phyloP scores from a whole-genome alignment of 2,329 filamentous ascomycete species.

The Aphanocladium album region DNA sequence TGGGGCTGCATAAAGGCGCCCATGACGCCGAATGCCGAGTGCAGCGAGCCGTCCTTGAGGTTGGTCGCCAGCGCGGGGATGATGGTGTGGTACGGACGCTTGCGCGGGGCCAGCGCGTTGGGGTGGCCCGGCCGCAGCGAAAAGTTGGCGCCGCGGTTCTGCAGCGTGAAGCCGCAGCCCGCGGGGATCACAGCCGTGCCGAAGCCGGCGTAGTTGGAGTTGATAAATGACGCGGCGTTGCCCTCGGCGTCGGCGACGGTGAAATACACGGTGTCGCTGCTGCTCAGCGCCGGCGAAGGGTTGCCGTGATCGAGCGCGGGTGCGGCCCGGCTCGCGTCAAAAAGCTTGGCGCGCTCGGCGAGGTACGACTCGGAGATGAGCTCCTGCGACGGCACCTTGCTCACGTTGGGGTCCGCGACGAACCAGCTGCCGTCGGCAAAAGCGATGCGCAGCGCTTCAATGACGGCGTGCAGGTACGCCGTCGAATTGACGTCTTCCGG shows the following conservation, averaged over 20 bases:
- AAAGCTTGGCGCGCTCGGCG: slow-evolving; percentile 58
- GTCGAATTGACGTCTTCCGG: slow-evolving; percentile 74
- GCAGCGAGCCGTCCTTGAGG: slow-evolving; percentile 63
- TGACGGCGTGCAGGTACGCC: slow-evolving; percentile 76
- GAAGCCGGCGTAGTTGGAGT: slow-evolving; percentile 87
- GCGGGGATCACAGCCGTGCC: slow-evolving; percentile 80
- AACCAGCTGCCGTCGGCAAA: slow-evolving; percentile 91
- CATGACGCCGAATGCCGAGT: slow-evolving; percentile 93
- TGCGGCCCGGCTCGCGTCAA: slow-evolving; percentile 55
- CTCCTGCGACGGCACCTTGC: slow-evolving; percentile 61
- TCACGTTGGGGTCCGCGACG: slow-evolving; percentile 74
- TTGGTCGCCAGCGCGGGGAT: slow-evolving; percentile 91
- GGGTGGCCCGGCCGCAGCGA: slow-evolving; percentile 66
- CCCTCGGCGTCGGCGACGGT: slow-evolving; percentile 73
- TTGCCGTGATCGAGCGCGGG: slow-evolving; percentile 59
- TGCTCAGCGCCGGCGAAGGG: slow-evolving; percentile 65
- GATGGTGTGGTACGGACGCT: slow-evolving; percentile 95
- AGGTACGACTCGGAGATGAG: slow-evolving; percentile 73
- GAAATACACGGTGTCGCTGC: slow-evolving; percentile 94
- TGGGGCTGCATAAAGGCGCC: slow-evolving; percentile 98
- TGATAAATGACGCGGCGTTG: slow-evolving; percentile 95
- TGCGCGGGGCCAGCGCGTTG: slow-evolving; percentile 73
- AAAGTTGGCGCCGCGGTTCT: slow-evolving; percentile 91
- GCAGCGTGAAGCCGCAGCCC: slow-evolving; percentile 86
- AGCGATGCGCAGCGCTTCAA: slow-evolving; percentile 82